A percentile compares a stretch with the other conserved stretches of the same genome.
phyloP scores from a whole-genome alignment of 2,329 filamentous ascomycete genomes.

The Epichloe festucae region DNA sequence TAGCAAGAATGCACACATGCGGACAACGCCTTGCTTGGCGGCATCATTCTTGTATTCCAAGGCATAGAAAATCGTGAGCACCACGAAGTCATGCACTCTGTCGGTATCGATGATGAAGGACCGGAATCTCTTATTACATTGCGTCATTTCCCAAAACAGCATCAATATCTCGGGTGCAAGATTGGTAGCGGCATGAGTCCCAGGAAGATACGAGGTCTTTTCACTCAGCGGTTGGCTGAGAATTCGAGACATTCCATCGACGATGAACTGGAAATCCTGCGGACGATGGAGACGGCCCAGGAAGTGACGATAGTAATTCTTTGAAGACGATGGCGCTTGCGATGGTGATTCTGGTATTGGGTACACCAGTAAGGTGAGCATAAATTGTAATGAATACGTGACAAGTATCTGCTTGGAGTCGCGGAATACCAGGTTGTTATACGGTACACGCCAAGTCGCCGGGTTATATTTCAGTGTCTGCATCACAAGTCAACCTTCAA shows the following conservation, averaged over 20 bases:
- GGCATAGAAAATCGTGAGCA: slow-evolving; percentile 84
- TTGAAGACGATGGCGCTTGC: slow-evolving; percentile 45
- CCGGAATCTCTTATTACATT: slow-evolving; percentile 95
- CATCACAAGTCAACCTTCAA: slow-evolving; percentile 4
- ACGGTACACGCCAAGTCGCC: slow-evolving; percentile 83
- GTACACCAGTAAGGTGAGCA: slow-evolving; percentile 77
- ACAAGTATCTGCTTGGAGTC: slow-evolving; percentile 84
- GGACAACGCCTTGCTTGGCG: slow-evolving; percentile 79
- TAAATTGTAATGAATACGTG: slow-evolving; percentile 79
- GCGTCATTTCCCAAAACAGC: slow-evolving; percentile 92
- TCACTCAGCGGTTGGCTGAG: slow-evolving; percentile 86
- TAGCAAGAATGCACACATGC: slow-evolving; percentile 94
- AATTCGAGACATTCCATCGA: slow-evolving; percentile 86
- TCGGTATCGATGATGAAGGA: slow-evolving; percentile 96
- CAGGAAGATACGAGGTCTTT: slow-evolving; percentile 77
- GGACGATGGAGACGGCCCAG: slow-evolving; percentile 80
- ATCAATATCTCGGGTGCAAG: slow-evolving; percentile 94
- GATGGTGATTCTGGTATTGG: slow-evolving; percentile 69
- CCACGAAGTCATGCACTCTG: slow-evolving; percentile 81
- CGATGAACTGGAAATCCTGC: slow-evolving; percentile 94
- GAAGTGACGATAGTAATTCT: slow-evolving; percentile 91
- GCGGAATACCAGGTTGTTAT: slow-evolving; percentile 83
- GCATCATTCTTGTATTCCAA: slow-evolving; percentile 78
- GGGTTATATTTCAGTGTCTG: slow-evolving; percentile 93
- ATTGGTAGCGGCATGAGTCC: slow-evolving; percentile 64